phyloP scores from a whole-genome alignment of 768 basidiomycete species.

The Gymnopilus junonius region DNA sequence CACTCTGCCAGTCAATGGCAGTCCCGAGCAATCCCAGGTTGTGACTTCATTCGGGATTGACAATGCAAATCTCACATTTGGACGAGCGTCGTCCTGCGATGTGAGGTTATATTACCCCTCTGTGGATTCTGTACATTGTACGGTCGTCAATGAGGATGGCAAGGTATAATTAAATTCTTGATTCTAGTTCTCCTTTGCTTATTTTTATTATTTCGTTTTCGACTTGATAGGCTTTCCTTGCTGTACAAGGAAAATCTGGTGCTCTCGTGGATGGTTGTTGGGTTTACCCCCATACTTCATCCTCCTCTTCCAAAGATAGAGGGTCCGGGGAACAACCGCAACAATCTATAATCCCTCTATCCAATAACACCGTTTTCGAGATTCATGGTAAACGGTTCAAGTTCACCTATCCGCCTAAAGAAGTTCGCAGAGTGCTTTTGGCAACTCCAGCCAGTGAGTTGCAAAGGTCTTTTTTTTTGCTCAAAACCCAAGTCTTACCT shows the following conservation, averaged over 20 bases:
- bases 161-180: constrained; percentile 53
- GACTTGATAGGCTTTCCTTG: constrained; percentile 61
- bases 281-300: constrained; percentile 52
- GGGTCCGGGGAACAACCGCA: constrained; percentile 19
- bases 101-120: constrained; percentile 72
- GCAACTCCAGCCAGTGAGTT: constrained; percentile 53
- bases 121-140: constrained; percentile 67
- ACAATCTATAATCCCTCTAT: constrained; percentile 63
- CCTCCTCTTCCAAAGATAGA: constrained; percentile 7
- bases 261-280: constrained; percentile 64
- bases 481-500: neutral
- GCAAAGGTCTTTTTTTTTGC: neutral
- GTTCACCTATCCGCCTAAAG: constrained; percentile 80
- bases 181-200: neutral
- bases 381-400: constrained; percentile 71
- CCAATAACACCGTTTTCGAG: constrained; percentile 68
- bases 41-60: constrained; percentile 78
- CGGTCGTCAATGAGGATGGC: constrained; percentile 66
- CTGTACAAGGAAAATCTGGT: constrained; percentile 62
- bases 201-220: neutral
- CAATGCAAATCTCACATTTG: constrained; percentile 67
- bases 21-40: constrained; percentile 35
- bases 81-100: constrained; percentile 64
- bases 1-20: constrained; percentile 14
- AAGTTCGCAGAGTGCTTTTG: constrained; percentile 56